Evolutionary conservation across 176 grass and related monocot genomes (phyloP), one percentile per base, ranked within the genome.

Genomic region (Aegilops longissima): DNA sequence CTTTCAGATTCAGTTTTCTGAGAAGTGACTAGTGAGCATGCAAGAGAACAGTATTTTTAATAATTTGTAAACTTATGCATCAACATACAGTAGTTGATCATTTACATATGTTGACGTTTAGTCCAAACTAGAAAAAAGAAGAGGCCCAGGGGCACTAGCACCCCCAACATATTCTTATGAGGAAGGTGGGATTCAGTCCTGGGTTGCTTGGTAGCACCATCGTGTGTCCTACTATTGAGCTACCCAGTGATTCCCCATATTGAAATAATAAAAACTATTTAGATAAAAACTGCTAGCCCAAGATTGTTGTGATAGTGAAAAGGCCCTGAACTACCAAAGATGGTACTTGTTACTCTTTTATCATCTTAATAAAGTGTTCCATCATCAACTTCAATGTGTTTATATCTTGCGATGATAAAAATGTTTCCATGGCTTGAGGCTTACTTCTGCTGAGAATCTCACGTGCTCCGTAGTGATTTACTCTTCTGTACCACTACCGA

Each of bases 1-100:
- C 40, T 86, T 88, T 82, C 49, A 23, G 18, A 68, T 81, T 80
- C 16, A 63, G 8, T 66, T 84, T 69, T 80, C 27, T 66, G 20
- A 66, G 10, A 77, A 34, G 27, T 58, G 47, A 58, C 29, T 68
- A 87, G 67, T 80, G 9, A 56, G 33, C n/a, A 3, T 54, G 30
- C 31, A 77, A 90, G 3, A 51, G 12, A 54, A 52, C 35, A n/a
- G 5, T 75, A 18, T 42, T 56, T 17, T 21, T 18, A 35, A 21
- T 47, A 8, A 59, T 72, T 56, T 78, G 4, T 2, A 33, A 62
- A 83, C 31, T 25, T 73, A 59, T 35, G 62, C 29, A 3, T 83
- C 44, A 67, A 36, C 21, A 73, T 20, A 71, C 30, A 65, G 3
- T 76, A 5, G 4, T 66, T 80, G 64, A 21, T 84, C 21, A 67